Evolutionary conservation across 495 filamentous ascomycete species (phyloP).

Genomic region (Clavariopsis aquatica): DNA sequence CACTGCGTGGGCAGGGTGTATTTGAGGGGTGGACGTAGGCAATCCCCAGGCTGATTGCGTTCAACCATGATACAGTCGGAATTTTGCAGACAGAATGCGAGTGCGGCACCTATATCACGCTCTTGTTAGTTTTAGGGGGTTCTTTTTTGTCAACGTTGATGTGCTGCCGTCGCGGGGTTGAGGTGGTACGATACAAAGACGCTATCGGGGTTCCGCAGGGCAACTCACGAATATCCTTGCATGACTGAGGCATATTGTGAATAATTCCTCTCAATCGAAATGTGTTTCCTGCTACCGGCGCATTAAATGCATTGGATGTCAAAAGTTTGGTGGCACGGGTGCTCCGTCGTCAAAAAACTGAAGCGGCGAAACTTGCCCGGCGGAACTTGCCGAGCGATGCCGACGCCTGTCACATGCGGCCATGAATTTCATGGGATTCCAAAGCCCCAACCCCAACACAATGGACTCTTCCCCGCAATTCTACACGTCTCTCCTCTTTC

Average conservation of each 20-base stretch:
- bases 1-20: conserved; percentile 81
- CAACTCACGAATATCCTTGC: conserved; percentile 87
- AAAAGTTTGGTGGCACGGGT: not conserved
- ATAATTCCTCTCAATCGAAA: not conserved
- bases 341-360: too few species aligned
- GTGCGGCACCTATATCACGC: conserved; percentile 67
- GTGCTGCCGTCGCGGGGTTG: not conserved
- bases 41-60: conserved; percentile 82
- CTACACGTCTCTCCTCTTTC: not conserved
- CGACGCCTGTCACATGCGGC: conserved; percentile 13
- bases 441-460: conserved; percentile 6
- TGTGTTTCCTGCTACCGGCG: conserved; percentile 1
- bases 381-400: not conserved
- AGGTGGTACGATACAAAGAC: not conserved
- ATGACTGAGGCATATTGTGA: conserved; percentile 88
- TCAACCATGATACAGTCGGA: conserved; percentile 94
- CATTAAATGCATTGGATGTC: conserved; percentile 7
- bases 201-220: conserved; percentile 10
- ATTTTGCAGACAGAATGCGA: conserved; percentile 90
- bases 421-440: conserved; percentile 13
- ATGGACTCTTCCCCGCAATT: not conserved
- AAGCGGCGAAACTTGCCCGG: not conserved
- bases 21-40: conserved; percentile 74
- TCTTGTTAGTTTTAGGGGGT: conserved; percentile 14
- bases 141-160: not conserved